Evolutionary conservation across 2,329 filamentous ascomycete genomes (phyloP).

Genomic region (Zymoseptoria ardabiliae): DNA sequence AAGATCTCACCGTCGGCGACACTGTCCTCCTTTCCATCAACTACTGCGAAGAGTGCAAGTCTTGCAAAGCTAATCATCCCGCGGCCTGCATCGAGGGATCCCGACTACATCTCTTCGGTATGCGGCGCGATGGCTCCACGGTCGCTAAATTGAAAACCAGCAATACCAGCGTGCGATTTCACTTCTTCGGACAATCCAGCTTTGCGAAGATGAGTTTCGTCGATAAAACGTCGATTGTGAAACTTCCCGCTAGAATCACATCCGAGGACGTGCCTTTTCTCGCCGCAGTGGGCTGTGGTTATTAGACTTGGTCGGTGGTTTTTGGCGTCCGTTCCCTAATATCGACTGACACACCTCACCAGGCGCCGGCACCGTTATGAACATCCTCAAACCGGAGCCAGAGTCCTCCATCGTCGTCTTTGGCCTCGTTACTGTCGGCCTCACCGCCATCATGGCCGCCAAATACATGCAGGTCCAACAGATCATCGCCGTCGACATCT

Average conservation of each 20-base stretch:
- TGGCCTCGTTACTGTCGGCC: constrained; percentile 15
- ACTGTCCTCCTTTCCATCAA: constrained; percentile 11
- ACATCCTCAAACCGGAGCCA: constrained; percentile 12
- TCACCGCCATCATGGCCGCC: constrained; percentile 17
- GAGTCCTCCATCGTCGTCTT: constrained; percentile 13
- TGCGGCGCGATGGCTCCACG: constrained; percentile 9
- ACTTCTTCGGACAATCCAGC: constrained; percentile 16
- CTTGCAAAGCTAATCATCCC: constrained; percentile 10
- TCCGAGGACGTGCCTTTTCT: constrained; percentile 9
- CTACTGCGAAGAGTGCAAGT: constrained; percentile 13
- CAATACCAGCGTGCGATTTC: constrained; percentile 11
- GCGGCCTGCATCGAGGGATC: constrained; percentile 11
- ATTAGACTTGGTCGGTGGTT: constrained; percentile 10
- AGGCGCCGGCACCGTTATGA: constrained; percentile 14
- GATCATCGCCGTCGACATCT: constrained; percentile 20
- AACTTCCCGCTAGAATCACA: constrained; percentile 5
- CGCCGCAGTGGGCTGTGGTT: constrained; percentile 16
- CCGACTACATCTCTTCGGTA: constrained; percentile 9
- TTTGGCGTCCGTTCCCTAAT: neutral
- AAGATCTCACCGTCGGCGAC: constrained; percentile 12
- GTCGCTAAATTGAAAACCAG: constrained; percentile 6
- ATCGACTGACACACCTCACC: neutral
- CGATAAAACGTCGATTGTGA: constrained; percentile 13
- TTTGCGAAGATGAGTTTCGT: constrained; percentile 12
- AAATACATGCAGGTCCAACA: constrained; percentile 12